Conservation (phyloP, 176 grass and related monocot genomes). For the Tillandsia leiboldiana region DNA sequence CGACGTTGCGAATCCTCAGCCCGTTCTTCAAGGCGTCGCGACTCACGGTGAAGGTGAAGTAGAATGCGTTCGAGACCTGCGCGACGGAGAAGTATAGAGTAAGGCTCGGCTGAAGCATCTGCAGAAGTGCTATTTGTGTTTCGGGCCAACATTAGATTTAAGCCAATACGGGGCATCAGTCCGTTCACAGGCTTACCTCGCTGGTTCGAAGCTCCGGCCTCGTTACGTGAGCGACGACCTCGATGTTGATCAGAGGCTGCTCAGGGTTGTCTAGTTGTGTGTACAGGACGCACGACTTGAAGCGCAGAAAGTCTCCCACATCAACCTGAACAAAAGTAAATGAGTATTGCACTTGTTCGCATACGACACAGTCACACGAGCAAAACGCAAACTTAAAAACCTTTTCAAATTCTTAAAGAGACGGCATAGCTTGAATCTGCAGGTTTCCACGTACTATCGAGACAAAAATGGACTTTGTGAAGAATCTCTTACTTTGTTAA, state of each 20-base stretch:
- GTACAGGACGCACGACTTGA: slow-evolving; percentile 92
- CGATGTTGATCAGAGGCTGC: slow-evolving; percentile 77
- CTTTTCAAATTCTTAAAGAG: too few relatives aligned
- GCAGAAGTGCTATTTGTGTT: not conserved
- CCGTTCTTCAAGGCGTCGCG: slow-evolving; percentile 52
- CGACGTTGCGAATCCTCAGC: slow-evolving; percentile 70
- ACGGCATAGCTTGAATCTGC: too few relatives aligned
- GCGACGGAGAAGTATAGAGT: not conserved
- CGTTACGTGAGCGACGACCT: slow-evolving; percentile 94
- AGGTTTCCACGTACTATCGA: too few relatives aligned
- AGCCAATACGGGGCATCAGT: too few relatives aligned
- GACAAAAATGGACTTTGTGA: too few relatives aligned
- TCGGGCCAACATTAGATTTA: too few relatives aligned
- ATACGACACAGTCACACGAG: not conserved
- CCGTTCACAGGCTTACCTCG: slow-evolving; percentile 33
- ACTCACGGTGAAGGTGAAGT: slow-evolving; percentile 85
- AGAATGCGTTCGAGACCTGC: slow-evolving; percentile 86
- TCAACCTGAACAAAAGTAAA: slow-evolving; percentile 42
- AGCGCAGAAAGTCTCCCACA: slow-evolving; percentile 88
- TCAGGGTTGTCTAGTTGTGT: slow-evolving; percentile 72
- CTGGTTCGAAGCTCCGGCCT: slow-evolving; percentile 86
- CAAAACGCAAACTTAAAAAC: too few relatives aligned
- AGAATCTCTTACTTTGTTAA: too few relatives aligned
- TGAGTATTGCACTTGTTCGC: not conserved
- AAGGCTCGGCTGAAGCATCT: too few relatives aligned